A percentile compares a stretch with the other conserved stretches of the same genome.
Conservation (phyloP, 345 rosid species). For the Melaleuca alternifolia region DNA sequence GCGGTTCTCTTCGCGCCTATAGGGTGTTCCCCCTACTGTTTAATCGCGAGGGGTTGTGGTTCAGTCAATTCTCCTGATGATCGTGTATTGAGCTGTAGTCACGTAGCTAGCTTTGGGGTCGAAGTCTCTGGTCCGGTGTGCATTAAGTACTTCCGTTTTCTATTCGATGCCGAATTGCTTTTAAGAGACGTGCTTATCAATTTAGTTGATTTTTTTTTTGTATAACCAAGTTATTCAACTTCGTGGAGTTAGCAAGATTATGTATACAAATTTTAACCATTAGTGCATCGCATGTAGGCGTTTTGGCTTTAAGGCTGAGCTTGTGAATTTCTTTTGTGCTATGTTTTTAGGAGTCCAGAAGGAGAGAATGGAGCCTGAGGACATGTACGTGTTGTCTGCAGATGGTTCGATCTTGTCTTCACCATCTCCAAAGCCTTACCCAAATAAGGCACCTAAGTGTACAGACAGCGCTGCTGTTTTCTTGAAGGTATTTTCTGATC, state of each 20-base stretch:
- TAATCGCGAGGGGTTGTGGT: neutral
- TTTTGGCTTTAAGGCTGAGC: neutral
- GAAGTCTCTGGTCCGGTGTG: neutral
- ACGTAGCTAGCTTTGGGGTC: neutral
- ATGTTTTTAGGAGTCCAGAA: slow-evolving; percentile 73
- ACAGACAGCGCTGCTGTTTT: slow-evolving; percentile 88
- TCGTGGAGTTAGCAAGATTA: neutral
- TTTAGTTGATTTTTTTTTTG: neutral
- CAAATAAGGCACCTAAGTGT: slow-evolving; percentile 83
- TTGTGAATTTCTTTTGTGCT: neutral
- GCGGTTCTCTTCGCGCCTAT: neutral
- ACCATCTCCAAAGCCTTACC: slow-evolving; percentile 81
- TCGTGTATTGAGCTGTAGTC: neutral
- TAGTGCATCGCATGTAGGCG: neutral
- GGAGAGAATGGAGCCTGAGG: slow-evolving; percentile 96
- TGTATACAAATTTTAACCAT: neutral
- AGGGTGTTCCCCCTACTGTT: neutral
- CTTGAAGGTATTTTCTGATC: slow-evolving; percentile 45
- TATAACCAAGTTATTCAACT: neutral
- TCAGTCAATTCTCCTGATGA: neutral
- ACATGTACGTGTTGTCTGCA: slow-evolving; percentile 73
- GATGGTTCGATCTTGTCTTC: slow-evolving; percentile 49
- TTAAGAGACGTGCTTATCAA: neutral
- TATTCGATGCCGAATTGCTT: neutral
- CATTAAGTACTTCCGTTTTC: neutral